Percentiles rank a stretch among this genome's conserved stretches.
phyloP scores from a whole-genome alignment of 2,329 filamentous ascomycete genomes.

The Penicillium corylophilum region DNA sequence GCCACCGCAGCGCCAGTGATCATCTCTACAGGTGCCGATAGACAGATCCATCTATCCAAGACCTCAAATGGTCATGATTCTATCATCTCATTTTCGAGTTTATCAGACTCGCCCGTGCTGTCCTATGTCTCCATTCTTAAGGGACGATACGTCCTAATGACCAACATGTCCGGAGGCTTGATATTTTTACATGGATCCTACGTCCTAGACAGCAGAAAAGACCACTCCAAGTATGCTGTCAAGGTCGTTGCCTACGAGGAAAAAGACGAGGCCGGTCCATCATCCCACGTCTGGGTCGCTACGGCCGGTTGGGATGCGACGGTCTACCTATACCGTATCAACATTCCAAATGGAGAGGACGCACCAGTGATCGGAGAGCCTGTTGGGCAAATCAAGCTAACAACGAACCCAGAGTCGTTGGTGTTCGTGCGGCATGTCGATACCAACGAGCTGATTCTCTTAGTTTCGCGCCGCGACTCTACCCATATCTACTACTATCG shows the following conservation, averaged over 20 bases:
- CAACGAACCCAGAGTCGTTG: slow-evolving; percentile 59
- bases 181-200: slow-evolving; percentile 47
- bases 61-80: slow-evolving; percentile 19
- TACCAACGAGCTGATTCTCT: slow-evolving; percentile 47
- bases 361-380: slow-evolving; percentile 27
- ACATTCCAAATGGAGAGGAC: slow-evolving; percentile 8
- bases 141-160: slow-evolving; percentile 49
- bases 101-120: slow-evolving; percentile 51
- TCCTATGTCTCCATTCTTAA: slow-evolving; percentile 47
- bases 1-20: slow-evolving; percentile 27
- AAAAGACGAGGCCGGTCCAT: slow-evolving; percentile 16
- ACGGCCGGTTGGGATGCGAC: slow-evolving; percentile 63
- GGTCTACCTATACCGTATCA: slow-evolving; percentile 51
- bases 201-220: slow-evolving; percentile 51
- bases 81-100: slow-evolving; percentile 25
- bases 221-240: slow-evolving; percentile 61
- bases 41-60: slow-evolving; percentile 49
- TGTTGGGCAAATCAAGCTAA: slow-evolving; percentile 28
- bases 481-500: slow-evolving; percentile 59
- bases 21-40: slow-evolving; percentile 49
- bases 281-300: slow-evolving; percentile 45
- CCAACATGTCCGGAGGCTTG: slow-evolving; percentile 61
- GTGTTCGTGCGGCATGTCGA: slow-evolving; percentile 54
- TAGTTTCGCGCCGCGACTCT: slow-evolving; percentile 58
- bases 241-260: slow-evolving; percentile 47